phyloP scores from a whole-genome alignment of 345 rosid genomes.

The Populus nigra region DNA sequence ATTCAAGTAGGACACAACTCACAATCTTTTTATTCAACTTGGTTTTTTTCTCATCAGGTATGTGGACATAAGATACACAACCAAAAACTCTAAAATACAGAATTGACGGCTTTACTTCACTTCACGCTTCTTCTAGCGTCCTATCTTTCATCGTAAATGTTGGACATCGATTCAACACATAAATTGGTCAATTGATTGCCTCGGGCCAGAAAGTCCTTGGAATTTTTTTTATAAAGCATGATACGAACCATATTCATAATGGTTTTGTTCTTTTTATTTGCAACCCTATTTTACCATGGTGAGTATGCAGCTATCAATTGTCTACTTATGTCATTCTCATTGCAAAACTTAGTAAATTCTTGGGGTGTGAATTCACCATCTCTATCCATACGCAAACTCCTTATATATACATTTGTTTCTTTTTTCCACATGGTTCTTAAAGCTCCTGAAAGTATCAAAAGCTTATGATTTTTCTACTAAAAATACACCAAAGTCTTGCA shows the following conservation, averaged over 20 bases:
- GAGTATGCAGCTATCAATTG: fast-evolving
- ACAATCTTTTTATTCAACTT: neutral
- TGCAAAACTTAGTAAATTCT: neutral
- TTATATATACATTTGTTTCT: neutral
- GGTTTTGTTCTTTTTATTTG: neutral
- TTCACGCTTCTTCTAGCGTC: neutral
- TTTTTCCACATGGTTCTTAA: neutral
- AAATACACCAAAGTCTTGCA: neutral
- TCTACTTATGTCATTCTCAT: neutral
- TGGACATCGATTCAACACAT: neutral
- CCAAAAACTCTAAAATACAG: neutral
- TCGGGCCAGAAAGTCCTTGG: neutral
- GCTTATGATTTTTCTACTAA: neutral
- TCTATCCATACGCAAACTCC: neutral
- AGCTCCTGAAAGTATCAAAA: neutral
- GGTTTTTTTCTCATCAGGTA: neutral
- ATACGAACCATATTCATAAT: neutral
- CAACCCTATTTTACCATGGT: neutral
- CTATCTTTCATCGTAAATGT: neutral
- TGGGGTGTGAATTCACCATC: neutral
- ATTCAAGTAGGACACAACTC: no score
- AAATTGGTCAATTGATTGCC: neutral
- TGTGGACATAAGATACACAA: neutral
- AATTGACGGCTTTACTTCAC: neutral
- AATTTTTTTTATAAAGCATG: neutral